Evolutionary conservation across 352 stramenopile genomes (phyloP), one percentile per base, ranked within the genome.

Genomic region (Stramenopiles sp.): DNA sequence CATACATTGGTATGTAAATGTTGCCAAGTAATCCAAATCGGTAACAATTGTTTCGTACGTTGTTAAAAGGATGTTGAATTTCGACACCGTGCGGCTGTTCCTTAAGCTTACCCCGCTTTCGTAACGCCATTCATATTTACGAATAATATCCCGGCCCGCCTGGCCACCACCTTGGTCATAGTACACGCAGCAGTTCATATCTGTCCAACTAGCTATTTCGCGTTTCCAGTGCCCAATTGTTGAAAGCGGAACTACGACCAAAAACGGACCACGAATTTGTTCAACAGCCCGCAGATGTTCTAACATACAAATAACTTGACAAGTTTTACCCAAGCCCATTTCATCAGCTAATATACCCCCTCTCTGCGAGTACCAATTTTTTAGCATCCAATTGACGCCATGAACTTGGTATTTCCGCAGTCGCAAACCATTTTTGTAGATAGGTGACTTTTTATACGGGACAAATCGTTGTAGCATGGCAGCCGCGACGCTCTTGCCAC

Each of bases 181-280:
- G 82, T 99, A 99, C 0, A 99, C 91, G 67, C 99, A 91, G 75
- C 94, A 98, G 84, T 99, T 99, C 84, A 99, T 94, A 80, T 93
- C 89, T n/a, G 95, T 99, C 97, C 97, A 99, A 30, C 88, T 92
- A 81, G 97, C 90, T 82, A 99, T 98, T 85, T 99, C 97, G 67
- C 95, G 90, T 30, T 99, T 95, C 97, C 97, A 99, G 85, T 99
- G 98, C 27, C 92, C 90, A 30, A 99, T 89, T 0, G 96, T 99
- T 7, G 93, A 97, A 22, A 99, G 89, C 7, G 97, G 97, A 0
- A 95, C 96, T 55, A 99, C 92, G 44, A 99, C 92, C 0, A 99
- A 88, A 84, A 98, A 99, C n/a, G 97, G 97, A 7, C 94, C 93
- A 1, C 90, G 89, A 80, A 92, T 97, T 82, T 96, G 89, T 44